Conservation (phyloP, 2,329 filamentous ascomycete species). For the Geosmithia flava region DNA sequence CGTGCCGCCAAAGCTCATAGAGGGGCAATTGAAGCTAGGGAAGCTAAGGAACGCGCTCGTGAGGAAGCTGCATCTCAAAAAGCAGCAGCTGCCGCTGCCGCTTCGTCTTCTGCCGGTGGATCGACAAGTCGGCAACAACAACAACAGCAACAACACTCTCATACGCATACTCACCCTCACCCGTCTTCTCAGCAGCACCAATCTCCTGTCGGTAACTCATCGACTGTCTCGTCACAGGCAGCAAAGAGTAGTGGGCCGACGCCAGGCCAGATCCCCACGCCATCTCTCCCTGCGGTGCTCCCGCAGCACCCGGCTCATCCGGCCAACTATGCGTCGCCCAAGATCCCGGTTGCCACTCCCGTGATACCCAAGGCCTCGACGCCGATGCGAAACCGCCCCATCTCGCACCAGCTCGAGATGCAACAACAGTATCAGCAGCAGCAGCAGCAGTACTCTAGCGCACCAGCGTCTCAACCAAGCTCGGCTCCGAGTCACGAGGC, state of each 20-base stretch:
- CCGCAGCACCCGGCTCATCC: constrained; percentile 48
- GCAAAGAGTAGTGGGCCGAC: constrained; percentile 5
- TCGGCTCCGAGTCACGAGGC: constrained; percentile 40
- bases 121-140: not conserved
- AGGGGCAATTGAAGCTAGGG: constrained; percentile 37
- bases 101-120: not conserved
- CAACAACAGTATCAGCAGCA: constrained; percentile 54
- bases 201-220: not conserved
- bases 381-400: constrained; percentile 62
- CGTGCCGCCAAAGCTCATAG: constrained; percentile 44
- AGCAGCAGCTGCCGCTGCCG: constrained; percentile 13
- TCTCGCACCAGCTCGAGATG: constrained; percentile 35
- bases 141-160: constrained; percentile 17
- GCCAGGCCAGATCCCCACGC: constrained; percentile 20
- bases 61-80: constrained; percentile 29
- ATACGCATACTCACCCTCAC: not conserved
- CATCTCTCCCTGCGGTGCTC: constrained; percentile 32
- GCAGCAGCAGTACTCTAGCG: constrained; percentile 37
- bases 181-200: not conserved
- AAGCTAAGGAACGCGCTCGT: constrained; percentile 51
- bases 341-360: constrained; percentile 67
- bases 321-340: constrained; percentile 60
- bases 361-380: constrained; percentile 72
- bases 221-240: not conserved
- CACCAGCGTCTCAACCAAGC: constrained; percentile 55